Evolutionary conservation across 1,139 yeast species (phyloP).

Genomic region (Saccharomyces hybrid): DNA sequence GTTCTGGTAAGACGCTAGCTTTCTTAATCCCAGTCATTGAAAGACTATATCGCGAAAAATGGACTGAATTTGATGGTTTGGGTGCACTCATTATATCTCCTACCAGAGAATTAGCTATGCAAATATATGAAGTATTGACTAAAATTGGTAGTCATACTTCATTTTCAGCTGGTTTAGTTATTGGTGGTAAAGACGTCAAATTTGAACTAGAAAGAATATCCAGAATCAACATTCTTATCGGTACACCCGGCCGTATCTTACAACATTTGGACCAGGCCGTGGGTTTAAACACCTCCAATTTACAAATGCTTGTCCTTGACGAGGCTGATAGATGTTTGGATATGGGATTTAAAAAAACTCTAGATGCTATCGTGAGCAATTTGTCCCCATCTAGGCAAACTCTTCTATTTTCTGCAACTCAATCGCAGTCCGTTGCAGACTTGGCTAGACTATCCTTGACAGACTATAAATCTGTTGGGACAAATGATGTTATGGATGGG

Average conservation of each 20-base stretch:
- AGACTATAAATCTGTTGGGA: constrained; percentile 68
- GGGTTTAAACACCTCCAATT: constrained; percentile 69
- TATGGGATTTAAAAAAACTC: constrained; percentile 88
- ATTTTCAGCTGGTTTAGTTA: constrained; percentile 88
- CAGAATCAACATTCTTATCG: constrained; percentile 77
- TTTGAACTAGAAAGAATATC: constrained; percentile 81
- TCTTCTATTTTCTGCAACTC: constrained; percentile 85
- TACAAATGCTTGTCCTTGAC: constrained; percentile 79
- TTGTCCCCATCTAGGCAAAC: constrained; percentile 86
- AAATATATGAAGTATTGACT: constrained; percentile 81
- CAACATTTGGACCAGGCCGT: constrained; percentile 95
- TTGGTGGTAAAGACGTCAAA: constrained; percentile 92
- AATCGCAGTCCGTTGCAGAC: constrained; percentile 78
- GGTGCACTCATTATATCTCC: constrained; percentile 92
- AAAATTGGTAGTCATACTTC: constrained; percentile 75
- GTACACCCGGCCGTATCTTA: constrained; percentile 91
- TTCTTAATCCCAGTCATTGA: constrained; percentile 82
- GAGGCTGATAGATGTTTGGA: constrained; percentile 96
- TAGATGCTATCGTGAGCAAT: constrained; percentile 78
- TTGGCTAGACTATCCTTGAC: constrained; percentile 81
- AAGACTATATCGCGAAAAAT: constrained; percentile 56
- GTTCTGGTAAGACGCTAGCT: constrained; percentile 93
- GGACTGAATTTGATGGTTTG: constrained; percentile 86
- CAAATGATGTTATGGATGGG: constrained; percentile 32
- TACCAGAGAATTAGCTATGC: constrained; percentile 89